Evolutionary conservation across 2,329 filamentous ascomycete species (phyloP).

Genomic region (Diaporthe citri): DNA sequence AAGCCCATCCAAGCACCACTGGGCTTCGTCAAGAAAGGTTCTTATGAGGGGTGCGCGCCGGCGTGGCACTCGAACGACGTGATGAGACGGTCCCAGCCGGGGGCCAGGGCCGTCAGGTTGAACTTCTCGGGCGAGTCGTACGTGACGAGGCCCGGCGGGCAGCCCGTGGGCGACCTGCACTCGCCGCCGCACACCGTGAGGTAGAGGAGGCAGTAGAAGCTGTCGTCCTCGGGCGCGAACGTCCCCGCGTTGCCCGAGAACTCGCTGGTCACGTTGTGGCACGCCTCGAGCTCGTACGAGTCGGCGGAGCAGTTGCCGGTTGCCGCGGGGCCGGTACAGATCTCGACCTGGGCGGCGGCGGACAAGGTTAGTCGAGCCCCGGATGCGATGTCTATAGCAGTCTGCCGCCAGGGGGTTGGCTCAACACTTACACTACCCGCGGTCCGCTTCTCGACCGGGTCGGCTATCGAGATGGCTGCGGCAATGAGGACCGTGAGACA

Average conservation of each 20-base stretch:
- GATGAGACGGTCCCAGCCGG: constrained; percentile 57
- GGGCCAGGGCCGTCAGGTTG: constrained; percentile 57
- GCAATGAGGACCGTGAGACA: constrained; percentile 32
- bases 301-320: constrained; percentile 61
- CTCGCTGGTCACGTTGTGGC: constrained; percentile 59
- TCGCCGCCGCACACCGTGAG: constrained; percentile 55
- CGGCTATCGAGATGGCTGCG: constrained; percentile 36
- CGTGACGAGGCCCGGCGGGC: constrained; percentile 63
- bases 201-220: constrained; percentile 62
- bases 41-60: background rate
- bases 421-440: constrained; percentile 58
- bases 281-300: constrained; percentile 58
- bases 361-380: background rate
- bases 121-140: constrained; percentile 61
- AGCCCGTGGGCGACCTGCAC: constrained; percentile 65
- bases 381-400: background rate
- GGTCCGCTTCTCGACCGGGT: constrained; percentile 55
- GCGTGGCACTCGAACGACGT: constrained; percentile 53
- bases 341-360: constrained; percentile 54
- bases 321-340: constrained; percentile 64
- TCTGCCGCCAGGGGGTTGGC: background rate
- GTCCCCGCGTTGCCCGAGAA: constrained; percentile 59
- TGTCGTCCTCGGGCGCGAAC: constrained; percentile 64
- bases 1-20: background rate
- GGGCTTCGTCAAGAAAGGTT: background rate